phyloP scores from a whole-genome alignment of 441 rosid species.

The Eutrema salsugineum region DNA sequence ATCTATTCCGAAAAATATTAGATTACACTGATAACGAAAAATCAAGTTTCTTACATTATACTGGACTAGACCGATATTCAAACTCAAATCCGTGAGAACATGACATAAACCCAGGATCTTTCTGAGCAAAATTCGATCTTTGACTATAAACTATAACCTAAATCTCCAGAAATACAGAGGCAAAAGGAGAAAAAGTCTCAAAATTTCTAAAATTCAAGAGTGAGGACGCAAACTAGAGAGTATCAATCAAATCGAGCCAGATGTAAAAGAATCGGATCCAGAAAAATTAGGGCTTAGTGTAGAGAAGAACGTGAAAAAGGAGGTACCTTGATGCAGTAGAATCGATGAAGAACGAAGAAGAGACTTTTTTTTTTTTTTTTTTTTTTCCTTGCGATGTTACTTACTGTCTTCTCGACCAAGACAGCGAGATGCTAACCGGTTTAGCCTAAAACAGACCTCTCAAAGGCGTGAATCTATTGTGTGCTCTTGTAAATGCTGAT shows the following conservation, averaged over 20 bases:
- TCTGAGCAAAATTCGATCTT: neutral
- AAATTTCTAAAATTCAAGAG: neutral
- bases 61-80: neutral
- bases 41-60: neutral
- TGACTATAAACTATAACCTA: neutral
- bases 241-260: neutral
- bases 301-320: neutral
- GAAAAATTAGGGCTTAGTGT: neutral
- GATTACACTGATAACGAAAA: neutral
- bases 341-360: conserved; percentile 6
- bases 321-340: conserved; percentile 4
- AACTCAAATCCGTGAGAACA: neutral
- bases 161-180: neutral
- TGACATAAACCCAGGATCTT: neutral
- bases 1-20: neutral
- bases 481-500: neutral
- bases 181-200: neutral
- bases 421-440: neutral
- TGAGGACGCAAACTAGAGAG: neutral
- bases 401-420: conserved; percentile 18
- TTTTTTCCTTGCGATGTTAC: neutral
- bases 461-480: neutral
- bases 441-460: neutral
- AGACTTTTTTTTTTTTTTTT: neutral
- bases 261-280: neutral